Base-by-base conservation (phyloP, 352 stramenopile genomes). In the Phytophthora citrophthora region DNA sequence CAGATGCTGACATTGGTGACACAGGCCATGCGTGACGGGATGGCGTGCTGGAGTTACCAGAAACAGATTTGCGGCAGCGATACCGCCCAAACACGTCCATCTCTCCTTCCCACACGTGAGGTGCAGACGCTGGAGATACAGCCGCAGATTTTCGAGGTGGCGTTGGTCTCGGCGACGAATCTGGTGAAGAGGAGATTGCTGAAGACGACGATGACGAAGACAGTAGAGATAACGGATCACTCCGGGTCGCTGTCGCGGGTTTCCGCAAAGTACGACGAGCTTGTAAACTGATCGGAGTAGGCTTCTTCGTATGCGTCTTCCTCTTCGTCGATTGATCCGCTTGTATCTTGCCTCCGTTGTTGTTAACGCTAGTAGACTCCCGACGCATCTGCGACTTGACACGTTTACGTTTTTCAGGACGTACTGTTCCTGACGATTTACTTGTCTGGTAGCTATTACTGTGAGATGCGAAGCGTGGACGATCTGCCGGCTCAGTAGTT, bases 41-140 rank as follows among this genome's bases (percentile, higher is more conserved):
- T 16, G 47, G 26, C 16, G 10, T 43, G 18, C 46, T 27, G 13
- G 18, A 16, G 10, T 43, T 58, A 10, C 16, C 24, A 55, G 46
- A 45, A 43, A 31, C 61, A 41, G 51, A 61, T 61, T 72, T 70
- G 41, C 27, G 45, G 52, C 55, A 64, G 40, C 58, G 32, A 18
- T 52, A 58, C 29, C 24, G 55, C n/a, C 47, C 46, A 23, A 61
- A 58, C 2, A 40, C 52, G 16, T 61, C 47, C 4, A 32, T 54
- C 26, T 61, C 39, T 57, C 43, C 43, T 56, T 72, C 53, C 5
- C 23, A 45, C 10, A 7, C 29, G 32, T 43, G 29, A 16, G 8
- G 9, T 12, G 13, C n/a, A 7, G 29, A 16, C 8, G 18, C 15
- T 29, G 43, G 2, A 43, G 18, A 3, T 23, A 38, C 36, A 10